phyloP scores from a whole-genome alignment of 2,329 filamentous ascomycete genomes.

The Aurifilum marmelostoma region DNA sequence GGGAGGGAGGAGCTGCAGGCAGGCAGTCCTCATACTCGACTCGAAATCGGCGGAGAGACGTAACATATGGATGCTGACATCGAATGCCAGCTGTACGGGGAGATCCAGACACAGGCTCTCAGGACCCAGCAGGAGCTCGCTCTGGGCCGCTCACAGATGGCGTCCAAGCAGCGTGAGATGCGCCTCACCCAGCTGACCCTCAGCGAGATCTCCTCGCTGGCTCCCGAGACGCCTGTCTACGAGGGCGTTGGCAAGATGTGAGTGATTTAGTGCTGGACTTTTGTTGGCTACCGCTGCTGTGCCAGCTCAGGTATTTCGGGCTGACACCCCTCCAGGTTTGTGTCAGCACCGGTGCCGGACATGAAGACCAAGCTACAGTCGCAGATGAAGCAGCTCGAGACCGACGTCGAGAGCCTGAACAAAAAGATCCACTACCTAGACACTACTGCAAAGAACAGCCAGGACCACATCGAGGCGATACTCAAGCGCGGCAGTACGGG shows the following conservation, averaged over 20 bases:
- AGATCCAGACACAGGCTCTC: constrained; percentile 89
- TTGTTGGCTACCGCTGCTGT: neutral
- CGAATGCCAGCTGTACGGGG: constrained; percentile 76
- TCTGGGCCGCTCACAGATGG: constrained; percentile 82
- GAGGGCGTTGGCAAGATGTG: constrained; percentile 98
- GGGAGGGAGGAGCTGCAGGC: neutral
- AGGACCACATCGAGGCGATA: constrained; percentile 88
- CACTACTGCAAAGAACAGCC: constrained; percentile 93
- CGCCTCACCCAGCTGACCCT: constrained; percentile 87
- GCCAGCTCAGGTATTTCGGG: neutral
- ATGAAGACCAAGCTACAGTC: constrained; percentile 76
- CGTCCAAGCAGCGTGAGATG: constrained; percentile 83
- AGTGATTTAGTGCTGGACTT: constrained; percentile 36
- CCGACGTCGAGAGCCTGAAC: constrained; percentile 77
- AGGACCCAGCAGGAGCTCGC: constrained; percentile 91
- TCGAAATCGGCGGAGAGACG: neutral
- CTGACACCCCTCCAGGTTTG: constrained; percentile 68
- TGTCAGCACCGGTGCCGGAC: constrained; percentile 71
- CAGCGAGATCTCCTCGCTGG: constrained; percentile 78
- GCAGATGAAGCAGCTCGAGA: constrained; percentile 75
- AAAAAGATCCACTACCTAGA: constrained; percentile 94
- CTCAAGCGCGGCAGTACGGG: constrained; percentile 59
- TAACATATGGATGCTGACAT: neutral
- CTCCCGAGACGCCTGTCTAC: constrained; percentile 78
- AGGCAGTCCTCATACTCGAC: neutral